Base-by-base conservation (phyloP, 345 rosid species). In the Nasturtium officinale region DNA sequence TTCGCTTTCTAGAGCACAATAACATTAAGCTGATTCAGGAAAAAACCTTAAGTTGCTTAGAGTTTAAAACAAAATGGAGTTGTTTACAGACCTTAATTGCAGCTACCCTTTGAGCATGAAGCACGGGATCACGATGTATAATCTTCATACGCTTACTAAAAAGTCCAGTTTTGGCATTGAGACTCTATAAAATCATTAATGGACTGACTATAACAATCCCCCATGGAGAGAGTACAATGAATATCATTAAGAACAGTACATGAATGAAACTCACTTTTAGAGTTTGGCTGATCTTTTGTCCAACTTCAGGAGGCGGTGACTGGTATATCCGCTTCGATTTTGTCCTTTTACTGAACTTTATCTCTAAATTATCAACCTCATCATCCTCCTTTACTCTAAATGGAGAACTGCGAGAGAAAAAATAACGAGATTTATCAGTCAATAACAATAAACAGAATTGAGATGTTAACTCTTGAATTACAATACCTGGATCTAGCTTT, bases 101-200 rank as follows among this genome's bases (percentile, higher is more conserved):
- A 84, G 97, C 96, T 71, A 88, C 90, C 73, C 97, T 81, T 70
- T 90, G 92, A 9, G 97, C 98, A 66, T 78, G 94, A 77, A 90
- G 97, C 30, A 50, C 83, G 1, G 96, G 96, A 81, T 94, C 86
- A 33, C 89, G 75, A 73, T 94, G 98, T 71, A 91, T 87, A 47
- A 93, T 82, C 86, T 87, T 89, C 97, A 94, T 94, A 69, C 95
- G 84, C 48, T 89, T 94, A 65, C 90, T 91, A 79, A 94, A 87
- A 26, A 91, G 78, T 75, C 97, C 98, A 46, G 97, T 94, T 83
- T 89, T 90, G 66, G 96, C 98, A 82, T 94, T 94, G 29, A 94
- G 95, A 83, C 89, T 86, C 97, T 94, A 86, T 77, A 81, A 79
- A 75, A 77, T 75, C 81, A 84, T 72, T 67, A 57, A 70, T 77